phyloP scores from a whole-genome alignment of 2,329 filamentous ascomycete genomes.

The Leptodontidium sp. region DNA sequence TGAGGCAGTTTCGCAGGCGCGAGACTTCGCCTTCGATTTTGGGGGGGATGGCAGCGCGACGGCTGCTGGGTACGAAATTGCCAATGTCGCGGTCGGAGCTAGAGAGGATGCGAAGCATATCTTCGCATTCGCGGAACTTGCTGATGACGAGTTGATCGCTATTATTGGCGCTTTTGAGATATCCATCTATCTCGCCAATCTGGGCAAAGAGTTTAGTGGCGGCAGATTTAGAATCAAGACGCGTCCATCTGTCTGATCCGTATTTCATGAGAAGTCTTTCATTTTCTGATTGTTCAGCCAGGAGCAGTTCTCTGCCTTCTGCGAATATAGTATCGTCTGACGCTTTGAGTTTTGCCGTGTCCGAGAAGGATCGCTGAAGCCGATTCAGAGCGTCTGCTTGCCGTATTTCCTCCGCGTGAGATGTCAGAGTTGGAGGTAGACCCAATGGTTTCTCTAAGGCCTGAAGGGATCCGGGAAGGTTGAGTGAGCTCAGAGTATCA shows the following conservation, averaged over 20 bases:
- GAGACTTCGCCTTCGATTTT: conserved; percentile 82
- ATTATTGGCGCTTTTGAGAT: conserved; percentile 76
- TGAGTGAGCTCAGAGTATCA: conserved; percentile 80
- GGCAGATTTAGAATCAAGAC: conserved; percentile 74
- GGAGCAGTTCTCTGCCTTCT: conserved; percentile 81
- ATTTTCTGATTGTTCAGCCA: conserved; percentile 85
- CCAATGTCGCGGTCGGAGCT: conserved; percentile 83
- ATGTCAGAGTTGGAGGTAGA: conserved; percentile 81
- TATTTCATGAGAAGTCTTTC: conserved; percentile 77
- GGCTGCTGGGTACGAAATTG: conserved; percentile 87
- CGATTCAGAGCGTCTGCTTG: conserved; percentile 87
- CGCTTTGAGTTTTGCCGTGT: conserved; percentile 88
- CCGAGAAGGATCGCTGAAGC: conserved; percentile 80
- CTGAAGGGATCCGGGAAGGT: conserved; percentile 90
- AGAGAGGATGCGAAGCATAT: conserved; percentile 77
- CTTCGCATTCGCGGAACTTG: conserved; percentile 80
- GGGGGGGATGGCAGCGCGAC: conserved; percentile 80
- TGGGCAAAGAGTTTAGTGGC: conserved; percentile 52
- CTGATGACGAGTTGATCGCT: conserved; percentile 71
- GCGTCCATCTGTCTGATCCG: conserved; percentile 86
- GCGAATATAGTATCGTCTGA: conserved; percentile 81
- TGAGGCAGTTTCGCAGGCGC: conserved; percentile 79
- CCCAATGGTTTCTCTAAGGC: conserved; percentile 95
- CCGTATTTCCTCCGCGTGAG: conserved; percentile 92
- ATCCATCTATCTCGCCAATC: conserved; percentile 79